These are phyloP conservation scores for Botrytis cinerea DNA, from an alignment of 2,329 filamentous ascomycete genomes.

Conservation along the genomic window DNA sequence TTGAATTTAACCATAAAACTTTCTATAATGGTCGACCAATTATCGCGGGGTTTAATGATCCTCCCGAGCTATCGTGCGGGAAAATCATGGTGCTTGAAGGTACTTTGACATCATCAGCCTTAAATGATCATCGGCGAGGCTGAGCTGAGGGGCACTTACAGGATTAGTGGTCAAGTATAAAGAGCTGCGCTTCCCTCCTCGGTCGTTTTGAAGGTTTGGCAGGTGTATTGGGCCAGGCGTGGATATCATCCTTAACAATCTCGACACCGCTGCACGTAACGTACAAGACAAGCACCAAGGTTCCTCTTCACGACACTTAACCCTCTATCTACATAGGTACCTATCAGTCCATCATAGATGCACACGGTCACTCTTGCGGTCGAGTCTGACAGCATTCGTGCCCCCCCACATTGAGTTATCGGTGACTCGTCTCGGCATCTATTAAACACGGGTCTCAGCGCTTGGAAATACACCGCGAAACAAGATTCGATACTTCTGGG, in stretches of 20 bases:
- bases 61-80: neutral
- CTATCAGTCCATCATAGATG: neutral
- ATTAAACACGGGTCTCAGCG: neutral
- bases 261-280: neutral
- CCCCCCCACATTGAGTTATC: neutral
- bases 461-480: neutral
- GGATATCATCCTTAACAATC: neutral
- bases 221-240: neutral
- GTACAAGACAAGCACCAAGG: neutral
- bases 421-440: slow-evolving; percentile 3
- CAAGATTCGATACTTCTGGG: neutral
- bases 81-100: neutral
- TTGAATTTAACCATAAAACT: slow-evolving; percentile 8
- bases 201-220: neutral
- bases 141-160: neutral
- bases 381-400: slow-evolving; percentile 1
- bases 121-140: slow-evolving; percentile 9
- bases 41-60: neutral
- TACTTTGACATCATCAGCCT: slow-evolving; percentile 17
- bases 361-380: neutral
- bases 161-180: neutral
- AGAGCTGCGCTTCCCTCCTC: slow-evolving; percentile 5
- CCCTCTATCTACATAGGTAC: neutral
- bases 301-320: neutral
- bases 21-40: slow-evolving; percentile 4